These are phyloP conservation scores for Trichoderma guizhouense DNA, from an alignment of 2,329 filamentous ascomycete species.

Conservation along the genomic window DNA sequence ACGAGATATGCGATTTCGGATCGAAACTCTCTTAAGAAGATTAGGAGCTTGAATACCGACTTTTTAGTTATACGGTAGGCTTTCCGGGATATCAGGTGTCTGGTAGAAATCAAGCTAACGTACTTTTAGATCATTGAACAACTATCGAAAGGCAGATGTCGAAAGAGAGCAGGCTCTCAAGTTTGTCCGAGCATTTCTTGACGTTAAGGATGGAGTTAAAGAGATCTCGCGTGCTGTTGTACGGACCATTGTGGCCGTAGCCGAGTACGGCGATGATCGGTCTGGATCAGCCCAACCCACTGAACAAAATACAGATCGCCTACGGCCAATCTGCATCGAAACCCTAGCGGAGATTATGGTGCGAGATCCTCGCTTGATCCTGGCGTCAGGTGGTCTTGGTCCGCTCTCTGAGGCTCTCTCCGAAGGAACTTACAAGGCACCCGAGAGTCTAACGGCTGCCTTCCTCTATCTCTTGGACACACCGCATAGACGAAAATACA, in stretches of 20 bases:
- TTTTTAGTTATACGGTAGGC: constrained; percentile 70
- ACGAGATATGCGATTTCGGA: constrained; percentile 94
- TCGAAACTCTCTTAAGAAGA: constrained; percentile 80
- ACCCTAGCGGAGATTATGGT: constrained; percentile 90
- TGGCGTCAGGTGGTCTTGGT: constrained; percentile 78
- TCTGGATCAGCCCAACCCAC: constrained; percentile 65
- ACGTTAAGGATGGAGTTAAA: constrained; percentile 86
- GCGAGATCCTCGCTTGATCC: constrained; percentile 75
- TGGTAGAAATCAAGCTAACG: not conserved
- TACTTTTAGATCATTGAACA: constrained; percentile 68
- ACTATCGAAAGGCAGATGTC: constrained; percentile 94
- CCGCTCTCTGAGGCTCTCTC: constrained; percentile 88
- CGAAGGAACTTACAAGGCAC: constrained; percentile 87
- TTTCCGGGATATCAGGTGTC: not conserved
- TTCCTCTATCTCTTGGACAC: constrained; percentile 87
- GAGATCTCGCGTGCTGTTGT: constrained; percentile 87
- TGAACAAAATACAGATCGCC: constrained; percentile 77
- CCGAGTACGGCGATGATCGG: constrained; percentile 82
- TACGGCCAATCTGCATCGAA: constrained; percentile 87
- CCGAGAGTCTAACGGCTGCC: constrained; percentile 82
- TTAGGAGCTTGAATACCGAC: constrained; percentile 84
- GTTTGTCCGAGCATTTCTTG: constrained; percentile 89
- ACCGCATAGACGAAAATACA: constrained; percentile 72
- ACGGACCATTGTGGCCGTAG: constrained; percentile 84
- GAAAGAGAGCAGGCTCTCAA: constrained; percentile 96